Conservation (phyloP, 306 rosid species). For the Calophaca sinica region DNA sequence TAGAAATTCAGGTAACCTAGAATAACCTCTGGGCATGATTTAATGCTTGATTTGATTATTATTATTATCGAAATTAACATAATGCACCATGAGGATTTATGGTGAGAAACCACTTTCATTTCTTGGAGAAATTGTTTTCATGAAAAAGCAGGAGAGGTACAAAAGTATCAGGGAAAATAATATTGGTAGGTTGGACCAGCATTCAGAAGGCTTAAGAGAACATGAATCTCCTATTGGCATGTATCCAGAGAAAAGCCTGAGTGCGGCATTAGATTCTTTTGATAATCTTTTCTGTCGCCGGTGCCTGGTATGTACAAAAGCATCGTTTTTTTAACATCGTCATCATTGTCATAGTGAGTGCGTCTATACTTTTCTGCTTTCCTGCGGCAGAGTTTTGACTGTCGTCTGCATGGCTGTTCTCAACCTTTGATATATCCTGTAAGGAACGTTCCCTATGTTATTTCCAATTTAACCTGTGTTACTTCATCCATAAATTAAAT, state of each 20-base stretch:
- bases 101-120: slow-evolving; percentile 37
- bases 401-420: slow-evolving; percentile 94
- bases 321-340: slow-evolving; percentile 39
- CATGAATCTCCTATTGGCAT: slow-evolving; percentile 57
- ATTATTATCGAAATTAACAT: slow-evolving; percentile 21
- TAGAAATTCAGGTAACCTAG: slow-evolving; percentile 79
- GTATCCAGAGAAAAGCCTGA: slow-evolving; percentile 75
- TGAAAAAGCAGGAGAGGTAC: slow-evolving; percentile 73
- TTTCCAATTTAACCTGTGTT: slow-evolving; percentile 13
- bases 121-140: slow-evolving; percentile 27
- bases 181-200: slow-evolving; percentile 48
- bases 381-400: slow-evolving; percentile 85
- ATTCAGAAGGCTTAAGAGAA: slow-evolving; percentile 55
- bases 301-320: slow-evolving; percentile 73
- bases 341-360: slow-evolving; percentile 34
- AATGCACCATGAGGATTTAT: slow-evolving; percentile 26
- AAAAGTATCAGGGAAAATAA: slow-evolving; percentile 68
- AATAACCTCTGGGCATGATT: slow-evolving; percentile 22
- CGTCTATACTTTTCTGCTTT: slow-evolving; percentile 49
- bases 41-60: slow-evolving; percentile 45
- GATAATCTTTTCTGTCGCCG: slow-evolving; percentile 97
- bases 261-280: slow-evolving; percentile 90
- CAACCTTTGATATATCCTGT: slow-evolving; percentile 81
- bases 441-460: slow-evolving; percentile 51
- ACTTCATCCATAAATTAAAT: slow-evolving; percentile 46